Conservation (phyloP, 495 filamentous ascomycete species). For the Aspergillus conjunctus region DNA sequence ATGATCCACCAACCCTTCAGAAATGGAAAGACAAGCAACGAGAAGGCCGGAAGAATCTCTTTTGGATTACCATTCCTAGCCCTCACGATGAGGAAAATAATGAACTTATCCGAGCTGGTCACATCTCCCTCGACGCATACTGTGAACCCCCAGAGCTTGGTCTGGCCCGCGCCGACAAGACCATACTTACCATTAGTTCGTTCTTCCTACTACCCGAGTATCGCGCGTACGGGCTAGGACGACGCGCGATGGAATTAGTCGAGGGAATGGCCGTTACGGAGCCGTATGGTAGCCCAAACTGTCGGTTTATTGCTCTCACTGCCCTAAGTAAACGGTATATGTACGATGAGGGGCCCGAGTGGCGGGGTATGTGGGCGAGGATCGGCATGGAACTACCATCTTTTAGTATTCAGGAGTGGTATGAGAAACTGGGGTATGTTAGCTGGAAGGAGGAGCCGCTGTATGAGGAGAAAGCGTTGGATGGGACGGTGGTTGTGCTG, state of each 20-base stretch:
- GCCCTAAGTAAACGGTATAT: constrained; percentile 30
- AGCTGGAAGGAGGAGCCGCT: constrained; percentile 30
- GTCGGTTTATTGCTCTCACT: constrained; percentile 27
- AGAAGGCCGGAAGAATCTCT: constrained; percentile 25
- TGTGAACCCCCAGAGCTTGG: constrained; percentile 19
- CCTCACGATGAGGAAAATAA: background rate
- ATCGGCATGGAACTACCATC: constrained; percentile 5
- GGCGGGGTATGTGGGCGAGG: constrained; percentile 25
- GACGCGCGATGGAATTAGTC: constrained; percentile 22
- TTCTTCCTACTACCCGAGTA: constrained; percentile 34
- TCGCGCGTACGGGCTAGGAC: constrained; percentile 21
- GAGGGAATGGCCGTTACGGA: constrained; percentile 20
- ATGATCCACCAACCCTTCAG: constrained; percentile 17
- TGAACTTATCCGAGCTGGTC: constrained; percentile 23
- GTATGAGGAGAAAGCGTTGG: constrained; percentile 18
- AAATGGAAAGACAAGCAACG: constrained; percentile 23
- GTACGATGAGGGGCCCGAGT: constrained; percentile 27
- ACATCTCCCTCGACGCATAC: constrained; percentile 32
- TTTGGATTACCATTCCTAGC: constrained; percentile 26
- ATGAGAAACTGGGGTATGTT: constrained; percentile 32
- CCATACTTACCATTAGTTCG: constrained; percentile 22
- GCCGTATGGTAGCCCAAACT: constrained; percentile 18
- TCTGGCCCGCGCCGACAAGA: constrained; percentile 22
- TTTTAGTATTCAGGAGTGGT: constrained; percentile 34
- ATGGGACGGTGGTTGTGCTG: constrained; percentile 22